Base-by-base conservation (phyloP, 257 asterid species). In the Leonotis leonurus region DNA sequence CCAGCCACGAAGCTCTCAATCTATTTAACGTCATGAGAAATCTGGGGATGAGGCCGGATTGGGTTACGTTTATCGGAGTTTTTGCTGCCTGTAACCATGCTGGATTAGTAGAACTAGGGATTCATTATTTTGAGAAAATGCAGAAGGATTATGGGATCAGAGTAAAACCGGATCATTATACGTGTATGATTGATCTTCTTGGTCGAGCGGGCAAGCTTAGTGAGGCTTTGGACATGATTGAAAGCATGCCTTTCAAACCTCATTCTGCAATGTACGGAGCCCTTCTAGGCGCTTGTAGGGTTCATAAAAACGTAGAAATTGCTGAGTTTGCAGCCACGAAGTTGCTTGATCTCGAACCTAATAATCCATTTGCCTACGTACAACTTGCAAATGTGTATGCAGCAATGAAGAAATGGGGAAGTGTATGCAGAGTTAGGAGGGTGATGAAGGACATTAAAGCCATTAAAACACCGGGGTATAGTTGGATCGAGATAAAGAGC, bases 111-210 rank as follows among this genome's bases (percentile, higher is more conserved):
- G 35, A 50, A 24, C 35, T 50, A 24, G 56, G 56, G 18, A 5
- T 2, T 50, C 56, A 50, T 50, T 50, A 50, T 50, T 50, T 50
- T 24, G 56, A 50, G 33, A 50, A 50, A 50, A 50, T 50, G 56
- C 56, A 24, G 20, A 25, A 4, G 35, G 56, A 50, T 24, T 50
- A 50, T 4, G 20, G 56, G 12, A 50, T 50, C 13, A 20, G 16
- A 50, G 33, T 12, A 12, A 50, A 50, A 25, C 33, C 56, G 2
- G 56, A 50, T 24, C 56, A 50, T 50, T 50, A 50, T 13, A 9
- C 56, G 13, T 24, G 56, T 12, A 50, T 50, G 56, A 13, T 24
- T 24, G 56, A 50, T 50, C 56, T 50, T 50, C 56, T 50, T 25
- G 56, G 35, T 50, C 56, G 56, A 50, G 56, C 56, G 12, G 56